Base-by-base conservation (phyloP, 73 alveolate species). In the Strombidium stylifer region DNA sequence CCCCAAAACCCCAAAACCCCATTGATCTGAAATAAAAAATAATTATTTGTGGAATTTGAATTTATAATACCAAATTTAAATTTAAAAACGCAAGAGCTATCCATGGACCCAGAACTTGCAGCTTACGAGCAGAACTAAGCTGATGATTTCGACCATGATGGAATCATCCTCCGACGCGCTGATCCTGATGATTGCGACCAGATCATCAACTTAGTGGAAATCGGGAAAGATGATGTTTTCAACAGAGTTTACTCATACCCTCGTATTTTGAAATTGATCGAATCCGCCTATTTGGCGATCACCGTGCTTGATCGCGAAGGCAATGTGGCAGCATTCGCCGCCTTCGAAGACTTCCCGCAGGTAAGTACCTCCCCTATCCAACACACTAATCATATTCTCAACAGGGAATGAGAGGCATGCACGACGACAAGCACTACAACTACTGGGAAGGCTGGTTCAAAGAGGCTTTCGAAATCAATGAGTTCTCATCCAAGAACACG, bases 331-430 rank as follows among this genome's bases (percentile, higher is more conserved):
- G 98, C 93, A 37, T 81, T 81, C 58, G 98, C 98, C 15, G 91
- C 92, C 15, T 91, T 91, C 53, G 92, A 86, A 69, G 98, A 91
- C 54, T 82, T 55, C 62, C 98, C 96, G 11, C 87, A 88, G 49
- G 93, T 72, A 32, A 74, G 67, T 11, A 31, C 15, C 58, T 8
- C 24, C 7, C 24, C 21, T 20, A 27, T 26, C 46, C 20, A 0
- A 18, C 30, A 48, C 42, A 55, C 45, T 27, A 20, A 41, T 0
- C 52, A 57, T 32, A 42, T 82, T n/a, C n/a, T n/a, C n/a, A n/a
- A n/a, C n/a, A 52, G 86, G 86, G 80, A 31, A 47, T 89, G 62
- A 67, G 83, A 23, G 90, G 92, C 14, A 53, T 42, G 71, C 69
- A 80, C 52, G 93, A 82, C 69, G 88, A 79, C 55, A 61, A 81